Conservation (phyloP, 192 early-diverging fungal genomes). For the Mortierella antarctica region DNA sequence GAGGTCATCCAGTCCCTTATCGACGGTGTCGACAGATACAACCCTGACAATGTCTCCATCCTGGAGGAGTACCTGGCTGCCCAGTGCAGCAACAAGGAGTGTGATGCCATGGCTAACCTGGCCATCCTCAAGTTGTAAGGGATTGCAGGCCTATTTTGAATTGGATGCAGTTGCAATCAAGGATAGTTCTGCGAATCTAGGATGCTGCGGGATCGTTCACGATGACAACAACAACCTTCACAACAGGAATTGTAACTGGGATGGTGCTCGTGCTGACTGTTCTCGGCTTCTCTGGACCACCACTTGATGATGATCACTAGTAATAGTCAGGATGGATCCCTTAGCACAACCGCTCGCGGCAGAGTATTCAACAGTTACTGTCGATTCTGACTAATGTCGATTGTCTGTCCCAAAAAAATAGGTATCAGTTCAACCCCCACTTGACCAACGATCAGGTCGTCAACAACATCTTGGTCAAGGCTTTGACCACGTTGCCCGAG, state of each 20-base stretch:
- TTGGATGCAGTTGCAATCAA: neutral
- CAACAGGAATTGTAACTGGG: too few relatives aligned
- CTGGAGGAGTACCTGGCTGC: slow-evolving; percentile 85
- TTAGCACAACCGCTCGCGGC: too few relatives aligned
- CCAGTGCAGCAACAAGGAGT: slow-evolving; percentile 83
- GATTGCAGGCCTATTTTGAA: neutral
- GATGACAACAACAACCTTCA: too few relatives aligned
- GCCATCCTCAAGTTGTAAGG: slow-evolving; percentile 89
- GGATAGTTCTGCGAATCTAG: too few relatives aligned
- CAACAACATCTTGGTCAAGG: slow-evolving; percentile 82
- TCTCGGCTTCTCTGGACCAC: too few relatives aligned
- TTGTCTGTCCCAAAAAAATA: slow-evolving; percentile 19
- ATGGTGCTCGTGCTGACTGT: too few relatives aligned
- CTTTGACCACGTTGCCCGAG: slow-evolving; percentile 84
- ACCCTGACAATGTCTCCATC: slow-evolving; percentile 85
- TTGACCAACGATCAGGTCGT: slow-evolving; percentile 77
- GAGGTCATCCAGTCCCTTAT: slow-evolving; percentile 81
- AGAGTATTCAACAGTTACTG: too few relatives aligned
- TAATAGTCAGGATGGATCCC: too few relatives aligned
- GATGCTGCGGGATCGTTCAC: too few relatives aligned
- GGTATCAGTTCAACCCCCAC: slow-evolving; percentile 92
- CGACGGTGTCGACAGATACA: slow-evolving; percentile 89
- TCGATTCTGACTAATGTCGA: neutral
- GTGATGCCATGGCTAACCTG: slow-evolving; percentile 92
- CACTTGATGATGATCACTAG: neutral